Percentiles rank a stretch among this genome's conserved stretches.
These are phyloP conservation scores for Chlamydomonas schloesseri DNA, from an alignment of 139 green algal genomes.

Conservation along the genomic window DNA sequence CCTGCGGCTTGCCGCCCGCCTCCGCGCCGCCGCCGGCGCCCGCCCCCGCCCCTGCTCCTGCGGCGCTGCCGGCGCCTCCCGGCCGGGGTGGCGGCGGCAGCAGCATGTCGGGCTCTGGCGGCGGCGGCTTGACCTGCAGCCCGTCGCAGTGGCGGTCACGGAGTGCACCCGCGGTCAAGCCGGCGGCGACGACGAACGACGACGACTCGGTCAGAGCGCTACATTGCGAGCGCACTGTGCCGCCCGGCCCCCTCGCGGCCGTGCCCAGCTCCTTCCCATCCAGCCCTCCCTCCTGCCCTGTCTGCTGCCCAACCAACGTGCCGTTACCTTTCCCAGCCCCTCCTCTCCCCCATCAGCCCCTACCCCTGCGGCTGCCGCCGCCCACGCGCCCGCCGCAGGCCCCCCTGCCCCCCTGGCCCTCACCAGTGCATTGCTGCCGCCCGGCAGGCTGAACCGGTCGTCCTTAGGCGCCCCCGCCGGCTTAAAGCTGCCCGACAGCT, in stretches of 20 bases:
- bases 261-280: too few relatives aligned
- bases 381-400: not conserved
- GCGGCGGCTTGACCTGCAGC: slow-evolving; percentile 17
- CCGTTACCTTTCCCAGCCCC: not conserved
- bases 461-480: slow-evolving; percentile 58
- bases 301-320: too few relatives aligned
- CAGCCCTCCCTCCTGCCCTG: too few relatives aligned
- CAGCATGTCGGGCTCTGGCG: slow-evolving; percentile 42
- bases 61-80: not conserved
- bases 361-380: not conserved
- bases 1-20: too few relatives aligned
- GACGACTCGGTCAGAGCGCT: too few relatives aligned
- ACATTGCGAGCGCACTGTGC: too few relatives aligned
- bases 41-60: not conserved
- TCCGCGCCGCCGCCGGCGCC: not conserved
- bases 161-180: too few relatives aligned
- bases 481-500: slow-evolving; percentile 84
- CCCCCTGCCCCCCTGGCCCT: not conserved
- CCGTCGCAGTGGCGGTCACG: too few relatives aligned
- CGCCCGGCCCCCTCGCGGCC: too few relatives aligned
- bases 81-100: slow-evolving; percentile 57
- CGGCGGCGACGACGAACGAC: too few relatives aligned
- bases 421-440: slow-evolving; percentile 29
- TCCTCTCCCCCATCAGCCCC: not conserved
- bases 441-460: slow-evolving; percentile 55